Percentiles rank a stretch among this genome's conserved stretches.
These are phyloP conservation scores for Candida odintsovae DNA, from an alignment of 805 yeast species.

Conservation along the genomic window DNA sequence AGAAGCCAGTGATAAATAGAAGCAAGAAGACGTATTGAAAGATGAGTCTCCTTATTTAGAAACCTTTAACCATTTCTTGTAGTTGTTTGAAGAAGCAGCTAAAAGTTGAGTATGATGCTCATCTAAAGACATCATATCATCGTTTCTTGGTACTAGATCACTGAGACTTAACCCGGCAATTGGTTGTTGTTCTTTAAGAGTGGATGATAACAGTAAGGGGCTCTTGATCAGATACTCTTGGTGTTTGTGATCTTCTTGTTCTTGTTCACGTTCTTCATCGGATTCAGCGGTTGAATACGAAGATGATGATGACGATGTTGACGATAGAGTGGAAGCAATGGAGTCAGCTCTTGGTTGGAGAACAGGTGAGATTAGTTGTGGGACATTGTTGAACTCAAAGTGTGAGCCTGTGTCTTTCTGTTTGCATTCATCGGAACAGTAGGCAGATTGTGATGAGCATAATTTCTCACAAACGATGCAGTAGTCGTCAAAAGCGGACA, in stretches of 20 bases:
- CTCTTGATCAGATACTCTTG: conserved; percentile 24
- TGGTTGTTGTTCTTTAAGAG: conserved; percentile 17
- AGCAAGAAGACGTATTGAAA: background rate
- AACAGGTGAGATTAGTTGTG: conserved; percentile 25
- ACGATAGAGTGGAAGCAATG: conserved; percentile 9
- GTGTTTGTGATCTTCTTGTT: conserved; percentile 10
- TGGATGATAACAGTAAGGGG: conserved; percentile 21
- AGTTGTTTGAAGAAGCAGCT: conserved; percentile 25
- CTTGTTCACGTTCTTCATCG: conserved; percentile 9
- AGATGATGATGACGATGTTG: background rate
- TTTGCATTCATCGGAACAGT: conserved; percentile 42
- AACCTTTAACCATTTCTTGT: conserved; percentile 26
- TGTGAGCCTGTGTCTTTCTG: conserved; percentile 23
- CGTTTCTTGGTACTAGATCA: conserved; percentile 17
- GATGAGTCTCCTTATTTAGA: background rate
- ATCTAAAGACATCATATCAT: conserved; percentile 6
- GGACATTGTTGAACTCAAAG: conserved; percentile 21
- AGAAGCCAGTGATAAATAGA: background rate
- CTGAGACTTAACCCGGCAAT: conserved; percentile 22
- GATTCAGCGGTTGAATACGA: conserved; percentile 5
- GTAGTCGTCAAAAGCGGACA: conserved; percentile 43
- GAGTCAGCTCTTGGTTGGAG: conserved; percentile 24
- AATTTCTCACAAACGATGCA: conserved; percentile 54
- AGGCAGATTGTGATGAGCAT: conserved; percentile 36
- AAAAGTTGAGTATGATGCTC: conserved; percentile 17